Conservation (phyloP, 805 yeast genomes). For the Metschnikowia kunwiensis region DNA sequence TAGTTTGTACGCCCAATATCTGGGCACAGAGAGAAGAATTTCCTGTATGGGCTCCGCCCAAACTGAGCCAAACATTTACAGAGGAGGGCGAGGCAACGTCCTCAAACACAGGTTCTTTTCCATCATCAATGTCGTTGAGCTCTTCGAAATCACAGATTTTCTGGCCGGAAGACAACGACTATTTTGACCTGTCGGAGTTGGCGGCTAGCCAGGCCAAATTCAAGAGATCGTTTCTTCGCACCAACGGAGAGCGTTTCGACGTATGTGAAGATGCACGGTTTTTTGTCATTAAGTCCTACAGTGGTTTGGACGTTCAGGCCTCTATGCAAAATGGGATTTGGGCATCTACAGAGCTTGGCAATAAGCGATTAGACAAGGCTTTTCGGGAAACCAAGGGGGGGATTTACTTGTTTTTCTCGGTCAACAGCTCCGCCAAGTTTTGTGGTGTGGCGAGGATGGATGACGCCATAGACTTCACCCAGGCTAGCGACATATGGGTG, state of each 20-base stretch:
- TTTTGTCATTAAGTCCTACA: conserved; percentile 57
- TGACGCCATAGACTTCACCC: conserved; percentile 32
- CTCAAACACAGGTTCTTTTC: conserved; percentile 3
- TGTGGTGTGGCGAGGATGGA: conserved; percentile 54
- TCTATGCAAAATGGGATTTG: conserved; percentile 51
- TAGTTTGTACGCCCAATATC: conserved; percentile 11
- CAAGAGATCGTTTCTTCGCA: conserved; percentile 3
- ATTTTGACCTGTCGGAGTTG: conserved; percentile 1
- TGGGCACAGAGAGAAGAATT: conserved; percentile 9
- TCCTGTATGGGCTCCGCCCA: too few species aligned
- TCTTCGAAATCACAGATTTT: conserved; percentile 2
- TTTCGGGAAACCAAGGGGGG: conserved; percentile 29
- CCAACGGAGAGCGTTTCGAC: conserved; percentile 3
- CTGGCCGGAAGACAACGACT: conserved; percentile 4
- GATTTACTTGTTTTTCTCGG: conserved; percentile 53
- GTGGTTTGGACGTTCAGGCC: conserved; percentile 45
- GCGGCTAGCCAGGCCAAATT: background rate
- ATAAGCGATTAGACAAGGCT: conserved; percentile 48
- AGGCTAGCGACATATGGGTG: conserved; percentile 44
- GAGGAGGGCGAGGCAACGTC: conserved; percentile 1
- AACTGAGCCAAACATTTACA: too few species aligned
- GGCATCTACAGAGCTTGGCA: conserved; percentile 60
- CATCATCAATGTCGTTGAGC: conserved; percentile 5
- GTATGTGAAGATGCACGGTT: conserved; percentile 23
- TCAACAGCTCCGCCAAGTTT: conserved; percentile 44